A percentile compares a stretch with the other conserved stretches of the same genome.
phyloP scores from a whole-genome alignment of 495 filamentous ascomycete genomes.

The Lasiosphaeria ovina region DNA sequence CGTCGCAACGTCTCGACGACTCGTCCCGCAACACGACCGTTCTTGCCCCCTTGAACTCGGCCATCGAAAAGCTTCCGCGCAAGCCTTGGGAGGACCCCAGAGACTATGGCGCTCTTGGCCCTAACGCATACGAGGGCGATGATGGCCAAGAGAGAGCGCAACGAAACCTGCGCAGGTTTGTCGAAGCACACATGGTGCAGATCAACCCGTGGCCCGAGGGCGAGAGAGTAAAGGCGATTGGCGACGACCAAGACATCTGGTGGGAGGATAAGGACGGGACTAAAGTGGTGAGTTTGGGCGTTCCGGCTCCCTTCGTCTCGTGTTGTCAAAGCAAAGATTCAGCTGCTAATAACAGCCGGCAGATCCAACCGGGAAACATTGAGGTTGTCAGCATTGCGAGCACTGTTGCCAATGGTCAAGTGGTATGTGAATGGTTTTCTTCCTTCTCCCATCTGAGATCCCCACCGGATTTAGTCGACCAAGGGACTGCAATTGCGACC shows the following conservation, averaged over 20 bases:
- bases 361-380: constrained; percentile 65
- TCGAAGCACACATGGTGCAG: constrained; percentile 80
- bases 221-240: constrained; percentile 68
- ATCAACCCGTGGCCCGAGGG: constrained; percentile 76
- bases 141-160: constrained; percentile 78
- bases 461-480: neutral
- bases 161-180: constrained; percentile 76
- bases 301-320: constrained; percentile 39
- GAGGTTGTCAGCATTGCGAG: constrained; percentile 69
- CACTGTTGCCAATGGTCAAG: constrained; percentile 79
- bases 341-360: too few relatives aligned
- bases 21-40: constrained; percentile 75
- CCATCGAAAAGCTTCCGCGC: constrained; percentile 71
- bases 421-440: constrained; percentile 36
- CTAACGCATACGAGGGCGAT: constrained; percentile 75
- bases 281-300: constrained; percentile 46
- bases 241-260: constrained; percentile 65
- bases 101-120: constrained; percentile 72
- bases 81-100: constrained; percentile 93
- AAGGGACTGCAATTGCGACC: neutral
- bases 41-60: constrained; percentile 81
- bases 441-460: neutral
- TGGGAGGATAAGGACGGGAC: constrained; percentile 75
- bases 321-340: constrained; percentile 52
- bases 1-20: constrained; percentile 70